Percentiles rank a stretch among this genome's conserved stretches.
phyloP scores from a whole-genome alignment of 2,329 filamentous ascomycete genomes.

The Pestalotiopsis sp. region DNA sequence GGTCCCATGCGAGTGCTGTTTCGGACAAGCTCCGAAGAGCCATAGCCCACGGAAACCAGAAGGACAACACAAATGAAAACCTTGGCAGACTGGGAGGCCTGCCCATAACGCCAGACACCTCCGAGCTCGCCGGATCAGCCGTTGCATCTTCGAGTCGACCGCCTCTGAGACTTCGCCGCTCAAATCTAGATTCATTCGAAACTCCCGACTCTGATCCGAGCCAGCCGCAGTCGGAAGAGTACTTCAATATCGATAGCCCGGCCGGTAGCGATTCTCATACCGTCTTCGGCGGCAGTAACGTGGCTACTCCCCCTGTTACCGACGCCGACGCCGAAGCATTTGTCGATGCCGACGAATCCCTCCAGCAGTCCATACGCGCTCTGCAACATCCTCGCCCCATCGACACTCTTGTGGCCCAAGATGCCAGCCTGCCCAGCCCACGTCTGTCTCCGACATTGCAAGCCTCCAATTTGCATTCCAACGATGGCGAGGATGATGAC shows the following conservation, averaged over 20 bases:
- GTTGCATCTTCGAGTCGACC: slow-evolving; percentile 26
- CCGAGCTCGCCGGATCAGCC: slow-evolving; percentile 41
- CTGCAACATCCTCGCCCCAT: slow-evolving; percentile 56
- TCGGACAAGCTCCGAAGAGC: slow-evolving; percentile 44
- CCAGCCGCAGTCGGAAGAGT: slow-evolving; percentile 35
- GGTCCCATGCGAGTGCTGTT: slow-evolving; percentile 33
- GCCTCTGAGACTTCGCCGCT: slow-evolving; percentile 42
- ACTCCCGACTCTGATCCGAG: slow-evolving; percentile 47
- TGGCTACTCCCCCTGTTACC: slow-evolving; percentile 75
- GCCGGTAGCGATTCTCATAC: slow-evolving; percentile 59
- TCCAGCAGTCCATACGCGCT: slow-evolving; percentile 48
- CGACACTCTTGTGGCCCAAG: slow-evolving; percentile 75
- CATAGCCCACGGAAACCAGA: slow-evolving; percentile 33
- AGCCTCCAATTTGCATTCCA: slow-evolving; percentile 57
- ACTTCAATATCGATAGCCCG: slow-evolving; percentile 54
- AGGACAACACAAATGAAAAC: slow-evolving; percentile 24
- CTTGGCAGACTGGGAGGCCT: slow-evolving; percentile 29
- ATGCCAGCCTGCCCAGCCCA: slow-evolving; percentile 92
- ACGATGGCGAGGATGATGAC: slow-evolving; percentile 42
- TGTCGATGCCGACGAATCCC: slow-evolving; percentile 51
- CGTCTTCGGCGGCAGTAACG: slow-evolving; percentile 63
- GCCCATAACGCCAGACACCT: slow-evolving; percentile 62
- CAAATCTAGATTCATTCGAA: slow-evolving; percentile 44
- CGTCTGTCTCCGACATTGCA: slow-evolving; percentile 90
- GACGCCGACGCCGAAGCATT: slow-evolving; percentile 71